phyloP scores from a whole-genome alignment of 345 rosid species.

The Syzygium oleosum region DNA sequence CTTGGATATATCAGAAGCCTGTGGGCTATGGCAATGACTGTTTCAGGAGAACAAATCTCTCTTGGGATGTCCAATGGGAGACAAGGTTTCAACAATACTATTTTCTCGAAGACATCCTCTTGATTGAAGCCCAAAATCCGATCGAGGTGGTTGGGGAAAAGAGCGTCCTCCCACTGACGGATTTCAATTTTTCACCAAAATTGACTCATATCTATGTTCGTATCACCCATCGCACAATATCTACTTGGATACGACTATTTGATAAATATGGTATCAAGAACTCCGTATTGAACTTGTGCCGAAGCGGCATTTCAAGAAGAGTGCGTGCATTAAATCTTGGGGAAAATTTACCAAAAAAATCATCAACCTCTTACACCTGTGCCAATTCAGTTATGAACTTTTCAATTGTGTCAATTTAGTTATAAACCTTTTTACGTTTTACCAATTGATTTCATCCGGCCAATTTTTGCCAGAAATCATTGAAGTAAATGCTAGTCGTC shows the following conservation, averaged over 20 bases:
- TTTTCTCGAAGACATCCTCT: not conserved
- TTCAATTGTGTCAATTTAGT: too few species aligned
- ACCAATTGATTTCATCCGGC: too few species aligned
- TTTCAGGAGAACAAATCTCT: not conserved
- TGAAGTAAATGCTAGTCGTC: too few species aligned
- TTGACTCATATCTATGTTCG: not conserved
- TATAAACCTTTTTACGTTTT: too few species aligned
- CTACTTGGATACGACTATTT: not conserved
- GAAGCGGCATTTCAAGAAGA: not conserved
- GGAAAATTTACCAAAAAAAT: too few species aligned
- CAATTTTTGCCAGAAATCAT: too few species aligned
- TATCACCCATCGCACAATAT: not conserved
- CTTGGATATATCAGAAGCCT: not conserved
- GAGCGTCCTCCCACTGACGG: fast-evolving
- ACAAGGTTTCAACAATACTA: fast-evolving
- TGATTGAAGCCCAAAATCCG: not conserved
- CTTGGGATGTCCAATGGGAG: not conserved
- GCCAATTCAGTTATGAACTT: too few species aligned
- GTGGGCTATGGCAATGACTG: not conserved
- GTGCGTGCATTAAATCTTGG: fast-evolving
- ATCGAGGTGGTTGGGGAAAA: not conserved
- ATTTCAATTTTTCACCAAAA: fast-evolving
- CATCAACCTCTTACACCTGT: too few species aligned
- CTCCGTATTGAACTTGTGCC: too few species aligned
- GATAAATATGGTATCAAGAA: fast-evolving